These are phyloP conservation scores for Juncus inflexus DNA, from an alignment of 176 grass and related monocot species.

Conservation along the genomic window DNA sequence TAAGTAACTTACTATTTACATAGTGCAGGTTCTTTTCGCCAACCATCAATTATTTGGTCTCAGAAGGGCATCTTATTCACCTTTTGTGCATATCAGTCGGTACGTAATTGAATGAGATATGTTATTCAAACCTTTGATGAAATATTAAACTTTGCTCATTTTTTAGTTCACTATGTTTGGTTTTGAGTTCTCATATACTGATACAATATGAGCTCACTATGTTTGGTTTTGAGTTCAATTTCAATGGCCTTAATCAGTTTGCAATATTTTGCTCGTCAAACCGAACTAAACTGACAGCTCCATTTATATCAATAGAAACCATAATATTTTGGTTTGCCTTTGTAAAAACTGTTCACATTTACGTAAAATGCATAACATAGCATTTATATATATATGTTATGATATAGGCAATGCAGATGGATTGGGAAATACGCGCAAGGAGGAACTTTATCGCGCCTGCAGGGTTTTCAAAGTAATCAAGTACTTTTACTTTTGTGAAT, in stretches of 20 bases:
- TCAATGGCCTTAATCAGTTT: slow-evolving; percentile 1
- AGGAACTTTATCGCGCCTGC: slow-evolving; percentile 69
- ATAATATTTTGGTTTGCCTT: neutral
- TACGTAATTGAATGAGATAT: neutral
- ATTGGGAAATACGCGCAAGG: slow-evolving; percentile 57
- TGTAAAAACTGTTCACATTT: too few species aligned
- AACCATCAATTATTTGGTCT: slow-evolving; percentile 66
- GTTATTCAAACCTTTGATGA: neutral
- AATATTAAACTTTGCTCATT: neutral
- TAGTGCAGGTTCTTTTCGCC: slow-evolving; percentile 84
- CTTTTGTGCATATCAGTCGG: slow-evolving; percentile 65
- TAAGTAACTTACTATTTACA: neutral
- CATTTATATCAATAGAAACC: neutral
- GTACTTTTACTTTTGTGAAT: neutral
- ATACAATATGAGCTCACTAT: too few species aligned
- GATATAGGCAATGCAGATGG: slow-evolving; percentile 80
- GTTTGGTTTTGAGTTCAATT: neutral
- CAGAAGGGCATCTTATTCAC: slow-evolving; percentile 66
- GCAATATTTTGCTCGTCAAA: too few species aligned
- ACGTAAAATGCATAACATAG: slow-evolving; percentile 1
- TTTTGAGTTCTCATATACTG: too few species aligned
- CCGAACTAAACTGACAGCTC: too few species aligned
- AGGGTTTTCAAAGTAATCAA: slow-evolving; percentile 43
- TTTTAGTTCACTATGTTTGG: too few species aligned
- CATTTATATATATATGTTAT: slow-evolving; percentile 2